These are phyloP conservation scores for Apiospora sp. DNA, from an alignment of 2,329 filamentous ascomycete genomes.

Conservation along the genomic window DNA sequence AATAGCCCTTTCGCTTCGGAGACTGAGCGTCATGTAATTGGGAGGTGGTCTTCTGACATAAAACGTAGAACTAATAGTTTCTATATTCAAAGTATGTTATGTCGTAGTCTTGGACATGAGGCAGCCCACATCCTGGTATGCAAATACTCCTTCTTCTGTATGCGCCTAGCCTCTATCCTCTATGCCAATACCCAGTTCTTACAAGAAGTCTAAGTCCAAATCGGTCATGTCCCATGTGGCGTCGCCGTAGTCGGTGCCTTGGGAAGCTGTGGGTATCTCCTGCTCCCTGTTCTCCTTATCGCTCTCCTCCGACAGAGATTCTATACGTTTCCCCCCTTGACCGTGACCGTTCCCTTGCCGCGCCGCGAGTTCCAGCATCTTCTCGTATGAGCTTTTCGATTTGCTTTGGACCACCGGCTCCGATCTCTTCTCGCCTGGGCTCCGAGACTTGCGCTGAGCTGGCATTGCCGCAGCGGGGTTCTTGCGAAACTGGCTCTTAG, in stretches of 20 bases:
- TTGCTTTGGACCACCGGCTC: slow-evolving; percentile 23
- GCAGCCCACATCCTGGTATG: background rate
- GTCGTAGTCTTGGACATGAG: background rate
- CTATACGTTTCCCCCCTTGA: background rate
- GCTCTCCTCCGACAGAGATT: background rate
- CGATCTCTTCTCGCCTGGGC: slow-evolving; percentile 24
- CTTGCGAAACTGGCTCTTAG: background rate
- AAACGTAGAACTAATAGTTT: background rate
- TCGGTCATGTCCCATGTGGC: slow-evolving; percentile 35
- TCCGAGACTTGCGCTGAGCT: slow-evolving; percentile 23
- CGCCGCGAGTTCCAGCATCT: slow-evolving; percentile 32
- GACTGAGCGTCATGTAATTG: background rate
- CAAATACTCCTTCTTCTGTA: background rate
- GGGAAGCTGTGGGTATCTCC: slow-evolving; percentile 32
- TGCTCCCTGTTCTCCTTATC: slow-evolving; percentile 21
- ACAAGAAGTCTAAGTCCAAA: slow-evolving; percentile 18
- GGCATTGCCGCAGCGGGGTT: background rate
- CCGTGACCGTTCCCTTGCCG: background rate
- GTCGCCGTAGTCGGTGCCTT: slow-evolving; percentile 43
- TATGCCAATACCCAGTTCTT: slow-evolving; percentile 14
- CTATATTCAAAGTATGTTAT: background rate
- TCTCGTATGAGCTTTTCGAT: slow-evolving; percentile 33
- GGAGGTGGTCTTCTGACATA: background rate
- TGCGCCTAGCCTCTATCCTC: background rate
- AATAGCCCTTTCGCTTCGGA: background rate